Percentiles rank a stretch among this genome's conserved stretches.
Evolutionary conservation across 2,329 filamentous ascomycete species (phyloP).

Genomic region (Fusarium sp.): DNA sequence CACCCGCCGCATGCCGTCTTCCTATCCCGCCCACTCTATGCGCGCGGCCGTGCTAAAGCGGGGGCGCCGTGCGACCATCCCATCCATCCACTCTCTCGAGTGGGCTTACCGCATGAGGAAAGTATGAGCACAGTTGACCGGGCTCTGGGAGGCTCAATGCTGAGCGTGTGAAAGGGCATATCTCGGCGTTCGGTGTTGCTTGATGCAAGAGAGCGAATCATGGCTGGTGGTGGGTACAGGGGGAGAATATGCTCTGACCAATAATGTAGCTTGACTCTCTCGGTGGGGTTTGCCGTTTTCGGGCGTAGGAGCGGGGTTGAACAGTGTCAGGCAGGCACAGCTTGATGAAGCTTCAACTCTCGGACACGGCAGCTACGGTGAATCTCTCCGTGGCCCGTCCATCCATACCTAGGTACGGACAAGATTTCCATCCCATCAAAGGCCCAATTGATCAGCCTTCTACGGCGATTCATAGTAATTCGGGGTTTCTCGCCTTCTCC

Average conservation of each 20-base stretch:
- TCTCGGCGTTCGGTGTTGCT: conserved; percentile 44
- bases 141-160: background rate
- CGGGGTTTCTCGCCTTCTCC: background rate
- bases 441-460: background rate
- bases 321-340: background rate
- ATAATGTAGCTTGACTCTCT: background rate
- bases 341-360: background rate
- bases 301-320: conserved; percentile 27
- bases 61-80: conserved; percentile 33
- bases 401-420: background rate
- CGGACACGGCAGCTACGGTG: conserved; percentile 29
- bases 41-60: conserved; percentile 16
- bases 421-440: background rate
- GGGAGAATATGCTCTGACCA: conserved; percentile 9
- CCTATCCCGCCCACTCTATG: background rate
- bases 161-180: conserved; percentile 36
- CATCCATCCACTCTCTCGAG: conserved; percentile 24
- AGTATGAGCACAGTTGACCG: conserved; percentile 23
- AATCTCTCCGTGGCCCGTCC: conserved; percentile 17
- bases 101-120: conserved; percentile 39
- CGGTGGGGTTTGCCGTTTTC: conserved; percentile 30
- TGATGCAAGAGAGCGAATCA: conserved; percentile 11
- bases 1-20: conserved; percentile 30
- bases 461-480: background rate
- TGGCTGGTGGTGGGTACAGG: conserved; percentile 16